These are phyloP conservation scores for Colletotrichum gloeosporioides DNA, from an alignment of 2,329 filamentous ascomycete genomes.

Conservation along the genomic window DNA sequence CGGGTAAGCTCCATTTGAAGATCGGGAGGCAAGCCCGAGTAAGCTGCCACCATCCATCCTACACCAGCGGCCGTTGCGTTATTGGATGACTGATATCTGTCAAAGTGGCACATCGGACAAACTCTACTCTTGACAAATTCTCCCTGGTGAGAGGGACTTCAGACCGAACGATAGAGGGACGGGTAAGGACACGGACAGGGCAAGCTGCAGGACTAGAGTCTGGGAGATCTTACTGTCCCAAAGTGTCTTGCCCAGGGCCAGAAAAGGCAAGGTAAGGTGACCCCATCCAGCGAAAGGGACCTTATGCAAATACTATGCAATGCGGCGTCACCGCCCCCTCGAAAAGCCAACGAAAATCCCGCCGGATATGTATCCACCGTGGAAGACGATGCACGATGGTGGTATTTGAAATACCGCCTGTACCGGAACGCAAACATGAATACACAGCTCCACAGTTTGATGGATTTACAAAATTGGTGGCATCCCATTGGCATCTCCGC, in stretches of 20 bases:
- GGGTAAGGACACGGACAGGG: neutral
- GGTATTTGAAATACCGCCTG: constrained; percentile 11
- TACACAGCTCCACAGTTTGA: neutral
- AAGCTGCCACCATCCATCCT: neutral
- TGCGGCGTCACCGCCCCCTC: constrained; percentile 8
- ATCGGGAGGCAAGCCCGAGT: neutral
- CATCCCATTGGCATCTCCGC: neutral
- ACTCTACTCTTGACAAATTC: neutral
- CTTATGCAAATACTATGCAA: neutral
- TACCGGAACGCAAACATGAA: neutral
- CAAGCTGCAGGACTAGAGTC: neutral
- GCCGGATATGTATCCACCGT: neutral
- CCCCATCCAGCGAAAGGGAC: neutral
- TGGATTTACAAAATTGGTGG: neutral
- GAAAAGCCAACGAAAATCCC: neutral
- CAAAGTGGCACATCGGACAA: neutral
- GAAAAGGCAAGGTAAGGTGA: neutral
- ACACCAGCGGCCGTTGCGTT: neutral
- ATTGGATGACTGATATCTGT: neutral
- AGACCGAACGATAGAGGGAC: neutral
- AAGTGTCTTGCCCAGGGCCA: neutral
- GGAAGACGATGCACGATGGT: neutral
- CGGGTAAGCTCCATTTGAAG: neutral
- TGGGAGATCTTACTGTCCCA: neutral
- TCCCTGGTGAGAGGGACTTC: neutral